Conservation (phyloP, 371 early-diverging fungal genomes). For the Lichtheimia ornata region DNA sequence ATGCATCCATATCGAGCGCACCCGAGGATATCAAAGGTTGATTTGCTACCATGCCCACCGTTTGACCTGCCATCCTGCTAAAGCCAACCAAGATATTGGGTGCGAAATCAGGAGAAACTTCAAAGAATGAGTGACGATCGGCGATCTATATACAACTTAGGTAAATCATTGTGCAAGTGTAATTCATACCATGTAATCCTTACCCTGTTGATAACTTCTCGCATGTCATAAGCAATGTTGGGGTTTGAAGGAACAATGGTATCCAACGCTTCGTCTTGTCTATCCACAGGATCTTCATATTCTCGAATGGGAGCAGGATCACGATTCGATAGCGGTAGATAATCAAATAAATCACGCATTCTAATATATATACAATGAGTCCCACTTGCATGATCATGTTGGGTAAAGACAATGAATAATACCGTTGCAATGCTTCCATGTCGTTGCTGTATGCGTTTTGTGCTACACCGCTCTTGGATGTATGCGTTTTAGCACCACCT, state of each 20-base stretch:
- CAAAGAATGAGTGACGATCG: constrained; percentile 89
- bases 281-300: constrained; percentile 72
- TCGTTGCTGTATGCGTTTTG: constrained; percentile 94
- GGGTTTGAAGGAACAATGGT: constrained; percentile 88
- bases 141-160: constrained; percentile 51
- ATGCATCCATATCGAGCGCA: constrained; percentile 94
- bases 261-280: constrained; percentile 83
- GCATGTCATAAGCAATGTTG: constrained; percentile 95
- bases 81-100: constrained; percentile 94
- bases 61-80: constrained; percentile 83
- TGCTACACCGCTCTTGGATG: constrained; percentile 89
- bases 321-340: constrained; percentile 85
- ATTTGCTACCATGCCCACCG: constrained; percentile 95
- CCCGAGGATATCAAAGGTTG: constrained; percentile 96
- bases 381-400: too few relatives aligned
- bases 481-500: constrained; percentile 94
- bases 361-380: constrained; percentile 15
- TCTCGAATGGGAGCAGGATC: constrained; percentile 67
- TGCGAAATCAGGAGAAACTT: constrained; percentile 92
- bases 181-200: background rate
- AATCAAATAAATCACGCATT: constrained; percentile 87
- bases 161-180: background rate
- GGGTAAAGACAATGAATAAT: constrained; percentile 2
- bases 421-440: constrained; percentile 85
- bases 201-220: constrained; percentile 81